Evolutionary conservation across 2,329 filamentous ascomycete species (phyloP).

Genomic region (Exophiala spinifera): DNA sequence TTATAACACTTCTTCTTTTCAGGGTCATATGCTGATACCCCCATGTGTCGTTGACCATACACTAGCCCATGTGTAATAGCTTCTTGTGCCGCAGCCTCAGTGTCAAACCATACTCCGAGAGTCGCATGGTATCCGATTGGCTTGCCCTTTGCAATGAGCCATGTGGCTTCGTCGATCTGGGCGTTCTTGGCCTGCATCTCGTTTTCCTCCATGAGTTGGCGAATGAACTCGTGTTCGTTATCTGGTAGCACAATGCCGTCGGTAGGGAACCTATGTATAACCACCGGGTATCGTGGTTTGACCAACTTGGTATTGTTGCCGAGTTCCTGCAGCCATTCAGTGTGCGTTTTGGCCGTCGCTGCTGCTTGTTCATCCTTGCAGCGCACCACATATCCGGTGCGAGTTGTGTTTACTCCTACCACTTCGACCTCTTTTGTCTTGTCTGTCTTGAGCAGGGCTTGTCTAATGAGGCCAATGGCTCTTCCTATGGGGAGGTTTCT

Average conservation of each 20-base stretch:
- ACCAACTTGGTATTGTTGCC: conserved; percentile 27
- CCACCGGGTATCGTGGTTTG: conserved; percentile 25
- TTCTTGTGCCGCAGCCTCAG: conserved; percentile 26
- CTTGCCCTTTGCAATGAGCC: conserved; percentile 27
- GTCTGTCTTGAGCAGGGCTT: conserved; percentile 2
- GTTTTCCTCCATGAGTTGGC: conserved; percentile 27
- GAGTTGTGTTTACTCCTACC: conserved; percentile 23
- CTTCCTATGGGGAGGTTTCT: background rate
- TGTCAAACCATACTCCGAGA: conserved; percentile 31
- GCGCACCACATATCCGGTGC: conserved; percentile 29
- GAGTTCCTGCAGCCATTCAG: conserved; percentile 27
- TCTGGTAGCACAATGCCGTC: conserved; percentile 22
- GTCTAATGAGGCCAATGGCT: conserved; percentile 4
- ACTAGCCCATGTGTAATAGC: conserved; percentile 26
- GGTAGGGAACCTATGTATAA: conserved; percentile 26
- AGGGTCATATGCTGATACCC: conserved; percentile 22
- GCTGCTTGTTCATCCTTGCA: conserved; percentile 27
- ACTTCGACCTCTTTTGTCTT: conserved; percentile 5
- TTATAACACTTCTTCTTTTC: conserved; percentile 25
- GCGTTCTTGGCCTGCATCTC: conserved; percentile 23
- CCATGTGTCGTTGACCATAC: conserved; percentile 25
- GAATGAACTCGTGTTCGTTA: conserved; percentile 16
- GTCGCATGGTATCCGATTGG: conserved; percentile 26
- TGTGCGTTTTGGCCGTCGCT: conserved; percentile 26
- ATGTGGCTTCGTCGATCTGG: conserved; percentile 30